Base-by-base conservation (phyloP, 306 rosid species). In the Leucaena leucocephala region DNA sequence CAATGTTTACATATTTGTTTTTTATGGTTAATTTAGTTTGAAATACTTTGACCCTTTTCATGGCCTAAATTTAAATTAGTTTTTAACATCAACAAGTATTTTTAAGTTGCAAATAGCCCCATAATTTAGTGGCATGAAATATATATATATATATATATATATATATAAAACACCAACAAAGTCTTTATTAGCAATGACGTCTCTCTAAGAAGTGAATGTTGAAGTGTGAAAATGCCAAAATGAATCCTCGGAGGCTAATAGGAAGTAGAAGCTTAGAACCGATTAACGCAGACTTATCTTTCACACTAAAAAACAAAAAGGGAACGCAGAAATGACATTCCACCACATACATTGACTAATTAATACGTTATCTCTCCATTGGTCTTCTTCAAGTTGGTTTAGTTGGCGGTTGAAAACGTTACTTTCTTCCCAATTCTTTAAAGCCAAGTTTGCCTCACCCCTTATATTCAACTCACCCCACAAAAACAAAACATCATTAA, bases 401-500 rank as follows among this genome's bases (percentile, higher is more conserved):
- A 75, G 63, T 75, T 52, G 74, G 42, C 62, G 78, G 70, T 74
- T 81, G 58, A 71, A 54, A 82, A 76, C 21, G 15, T 22, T 64
- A 4, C 15, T 12, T 11, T 62, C 19, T 34, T 69, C 73, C 49
- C 19, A 65, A 81, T 74, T 66, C 92, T 88, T 90, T 82, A 39
- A 90, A 90, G 91, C 88, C 38, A 90, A 86, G 92, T 44, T 85
- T 86, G 69, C 88, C 82, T 86, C 76, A 88, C 88, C 82, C 82
- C 22, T 76, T 44, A 8, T 8, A 63, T 57, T 17, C 64, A 54
- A 75, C 67, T 21, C 27, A 36, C 43, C 65, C 59, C 8, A 17
- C 3, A 52, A 36, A 52, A 36, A 34, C 68, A 46, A 10, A 64
- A 74, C 14, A 63, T 16, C 49, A 72, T 65, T 12, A 44, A 44